These are phyloP conservation scores for Orbilia quercus DNA, from an alignment of 2,329 filamentous ascomycete genomes.

Conservation along the genomic window DNA sequence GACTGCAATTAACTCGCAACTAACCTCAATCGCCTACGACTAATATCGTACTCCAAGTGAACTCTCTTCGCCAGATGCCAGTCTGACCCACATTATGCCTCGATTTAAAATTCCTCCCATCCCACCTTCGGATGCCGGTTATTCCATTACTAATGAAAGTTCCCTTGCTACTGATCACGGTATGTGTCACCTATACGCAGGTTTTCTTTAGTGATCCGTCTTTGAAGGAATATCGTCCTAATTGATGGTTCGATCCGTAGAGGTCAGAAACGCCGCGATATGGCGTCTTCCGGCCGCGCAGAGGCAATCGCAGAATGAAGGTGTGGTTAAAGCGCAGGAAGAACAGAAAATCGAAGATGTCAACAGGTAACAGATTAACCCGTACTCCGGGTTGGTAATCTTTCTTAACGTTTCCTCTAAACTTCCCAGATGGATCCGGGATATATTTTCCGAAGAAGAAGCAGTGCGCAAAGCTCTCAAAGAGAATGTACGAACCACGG, in stretches of 20 bases:
- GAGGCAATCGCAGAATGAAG: neutral
- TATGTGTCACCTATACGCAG: conserved; percentile 1
- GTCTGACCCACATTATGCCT: neutral
- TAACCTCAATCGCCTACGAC: neutral
- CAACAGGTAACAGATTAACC: conserved; percentile 9
- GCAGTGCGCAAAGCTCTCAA: conserved; percentile 15
- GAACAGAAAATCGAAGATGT: conserved; percentile 32
- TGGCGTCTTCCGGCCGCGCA: conserved; percentile 1
- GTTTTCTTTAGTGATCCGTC: neutral
- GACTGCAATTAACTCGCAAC: neutral
- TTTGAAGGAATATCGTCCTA: neutral
- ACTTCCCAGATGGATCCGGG: conserved; percentile 30
- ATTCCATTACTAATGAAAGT: conserved; percentile 37
- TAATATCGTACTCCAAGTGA: neutral
- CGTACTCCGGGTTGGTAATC: neutral
- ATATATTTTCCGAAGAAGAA: conserved; percentile 11
- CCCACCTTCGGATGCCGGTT: conserved; percentile 27
- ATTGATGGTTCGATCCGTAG: neutral
- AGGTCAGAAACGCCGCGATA: conserved; percentile 20
- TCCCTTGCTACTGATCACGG: conserved; percentile 30
- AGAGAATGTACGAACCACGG: conserved; percentile 45
- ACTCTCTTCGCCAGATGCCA: neutral
- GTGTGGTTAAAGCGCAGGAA: neutral
- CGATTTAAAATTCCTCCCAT: conserved; percentile 2
- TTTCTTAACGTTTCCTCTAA: conserved; percentile 5